A percentile compares a stretch with the other conserved stretches of the same genome.
Evolutionary conservation across 495 filamentous ascomycete genomes (phyloP).

Genomic region (Podospora anserina): DNA sequence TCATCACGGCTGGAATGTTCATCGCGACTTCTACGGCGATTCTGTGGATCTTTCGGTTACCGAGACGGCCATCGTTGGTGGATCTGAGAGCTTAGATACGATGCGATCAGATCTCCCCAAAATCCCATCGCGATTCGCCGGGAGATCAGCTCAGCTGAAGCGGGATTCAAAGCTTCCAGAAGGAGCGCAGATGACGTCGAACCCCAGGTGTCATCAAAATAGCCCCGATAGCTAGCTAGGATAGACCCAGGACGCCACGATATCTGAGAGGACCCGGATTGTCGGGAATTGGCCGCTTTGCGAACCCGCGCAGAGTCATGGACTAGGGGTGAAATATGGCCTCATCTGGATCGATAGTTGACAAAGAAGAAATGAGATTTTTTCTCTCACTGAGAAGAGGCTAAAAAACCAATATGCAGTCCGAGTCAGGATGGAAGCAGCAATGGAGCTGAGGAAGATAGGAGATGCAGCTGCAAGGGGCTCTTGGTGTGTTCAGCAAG

Average conservation of each 20-base stretch:
- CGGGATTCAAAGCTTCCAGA: background rate
- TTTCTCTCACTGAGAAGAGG: background rate
- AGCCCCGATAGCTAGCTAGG: background rate
- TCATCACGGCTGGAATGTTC: constrained; percentile 25
- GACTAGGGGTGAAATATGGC: background rate
- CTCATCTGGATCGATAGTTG: background rate
- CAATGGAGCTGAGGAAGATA: background rate
- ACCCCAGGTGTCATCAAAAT: background rate
- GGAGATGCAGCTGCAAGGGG: background rate
- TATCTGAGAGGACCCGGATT: background rate
- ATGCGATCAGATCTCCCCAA: background rate
- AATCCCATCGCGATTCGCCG: background rate
- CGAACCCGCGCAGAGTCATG: background rate
- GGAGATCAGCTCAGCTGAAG: background rate
- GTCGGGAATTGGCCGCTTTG: background rate
- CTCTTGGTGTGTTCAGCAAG: background rate
- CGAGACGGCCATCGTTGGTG: constrained; percentile 9
- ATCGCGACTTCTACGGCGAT: constrained; percentile 21
- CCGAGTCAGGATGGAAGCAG: background rate
- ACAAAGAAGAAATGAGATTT: background rate
- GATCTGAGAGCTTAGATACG: background rate
- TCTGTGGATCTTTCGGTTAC: constrained; percentile 24
- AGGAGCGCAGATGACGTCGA: background rate
- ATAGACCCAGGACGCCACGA: background rate
- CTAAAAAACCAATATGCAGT: background rate